A percentile compares a stretch with the other conserved stretches of the same genome.
Evolutionary conservation across 768 basidiomycete genomes (phyloP).

Genomic region (Phylloporus arenicola): DNA sequence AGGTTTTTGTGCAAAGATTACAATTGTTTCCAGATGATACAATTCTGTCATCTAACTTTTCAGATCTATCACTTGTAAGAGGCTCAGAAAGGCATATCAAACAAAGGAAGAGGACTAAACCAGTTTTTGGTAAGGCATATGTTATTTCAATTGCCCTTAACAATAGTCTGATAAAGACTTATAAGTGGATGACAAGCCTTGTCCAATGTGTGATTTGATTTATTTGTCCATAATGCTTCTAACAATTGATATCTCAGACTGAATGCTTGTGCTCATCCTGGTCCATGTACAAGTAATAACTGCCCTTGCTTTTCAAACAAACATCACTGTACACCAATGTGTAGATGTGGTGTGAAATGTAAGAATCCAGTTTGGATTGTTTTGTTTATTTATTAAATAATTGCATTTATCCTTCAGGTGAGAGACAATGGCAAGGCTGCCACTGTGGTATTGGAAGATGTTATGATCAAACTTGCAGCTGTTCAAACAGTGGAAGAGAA

Average conservation of each 20-base stretch:
- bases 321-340: constrained; percentile 43
- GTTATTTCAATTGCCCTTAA: background rate
- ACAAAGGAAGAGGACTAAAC: constrained; percentile 3
- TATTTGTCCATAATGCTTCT: background rate
- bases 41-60: constrained; percentile 10
- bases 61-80: background rate
- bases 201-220: constrained; percentile 11
- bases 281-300: constrained; percentile 36
- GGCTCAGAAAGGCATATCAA: background rate
- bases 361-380: background rate
- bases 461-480: constrained; percentile 30
- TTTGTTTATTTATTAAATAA: background rate
- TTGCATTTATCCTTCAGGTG: constrained; percentile 2
- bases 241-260: constrained; percentile 17
- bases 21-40: constrained; percentile 16
- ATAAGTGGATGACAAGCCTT: constrained; percentile 8
- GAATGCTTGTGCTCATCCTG: constrained; percentile 42
- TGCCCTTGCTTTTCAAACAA: constrained; percentile 39
- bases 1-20: constrained; percentile 21
- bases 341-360: constrained; percentile 44
- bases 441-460: constrained; percentile 28
- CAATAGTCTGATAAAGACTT: background rate
- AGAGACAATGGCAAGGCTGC: constrained; percentile 14
- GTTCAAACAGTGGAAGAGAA: constrained; percentile 34
- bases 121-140: constrained; percentile 14